phyloP scores from a whole-genome alignment of 192 early-diverging fungal genomes.

The Backusella australiensis region DNA sequence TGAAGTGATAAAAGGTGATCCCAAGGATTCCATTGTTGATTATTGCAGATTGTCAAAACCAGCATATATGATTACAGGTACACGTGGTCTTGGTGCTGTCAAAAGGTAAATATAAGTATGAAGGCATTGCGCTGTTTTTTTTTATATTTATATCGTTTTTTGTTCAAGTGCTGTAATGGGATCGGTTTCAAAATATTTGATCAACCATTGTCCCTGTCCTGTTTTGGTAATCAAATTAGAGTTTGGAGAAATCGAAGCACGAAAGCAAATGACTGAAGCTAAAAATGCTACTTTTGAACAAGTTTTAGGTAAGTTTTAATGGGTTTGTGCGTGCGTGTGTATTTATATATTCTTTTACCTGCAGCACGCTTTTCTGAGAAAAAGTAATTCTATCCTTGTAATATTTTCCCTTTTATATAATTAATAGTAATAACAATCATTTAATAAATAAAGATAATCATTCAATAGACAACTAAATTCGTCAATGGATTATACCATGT shows the following conservation, averaged over 20 bases:
- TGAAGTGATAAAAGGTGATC: conserved; percentile 18
- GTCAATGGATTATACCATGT: too few species aligned
- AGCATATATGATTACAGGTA: conserved; percentile 7
- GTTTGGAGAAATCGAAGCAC: conserved; percentile 10
- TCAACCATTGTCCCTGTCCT: conserved; percentile 19
- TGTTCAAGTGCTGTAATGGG: conserved; percentile 15
- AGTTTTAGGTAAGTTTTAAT: conserved; percentile 3
- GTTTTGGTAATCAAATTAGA: conserved; percentile 21
- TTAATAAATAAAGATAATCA: not conserved
- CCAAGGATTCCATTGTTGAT: conserved; percentile 26
- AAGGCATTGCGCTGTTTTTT: not conserved
- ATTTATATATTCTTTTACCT: not conserved
- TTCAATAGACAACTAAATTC: too few species aligned
- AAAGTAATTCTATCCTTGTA: not conserved
- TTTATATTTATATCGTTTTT: not conserved
- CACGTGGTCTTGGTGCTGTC: conserved; percentile 15
- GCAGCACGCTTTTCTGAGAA: not conserved
- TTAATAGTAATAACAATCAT: not conserved
- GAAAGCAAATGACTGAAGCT: not conserved
- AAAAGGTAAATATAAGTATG: conserved; percentile 12
- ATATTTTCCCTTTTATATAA: not conserved
- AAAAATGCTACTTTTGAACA: conserved; percentile 14
- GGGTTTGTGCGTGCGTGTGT: not conserved
- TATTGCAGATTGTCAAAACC: conserved; percentile 13
- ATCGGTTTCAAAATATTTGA: conserved; percentile 18